Percentiles rank a stretch among this genome's conserved stretches.
Conservation (phyloP, 371 early-diverging fungal species). For the Syncephalastrum contaminatum region DNA sequence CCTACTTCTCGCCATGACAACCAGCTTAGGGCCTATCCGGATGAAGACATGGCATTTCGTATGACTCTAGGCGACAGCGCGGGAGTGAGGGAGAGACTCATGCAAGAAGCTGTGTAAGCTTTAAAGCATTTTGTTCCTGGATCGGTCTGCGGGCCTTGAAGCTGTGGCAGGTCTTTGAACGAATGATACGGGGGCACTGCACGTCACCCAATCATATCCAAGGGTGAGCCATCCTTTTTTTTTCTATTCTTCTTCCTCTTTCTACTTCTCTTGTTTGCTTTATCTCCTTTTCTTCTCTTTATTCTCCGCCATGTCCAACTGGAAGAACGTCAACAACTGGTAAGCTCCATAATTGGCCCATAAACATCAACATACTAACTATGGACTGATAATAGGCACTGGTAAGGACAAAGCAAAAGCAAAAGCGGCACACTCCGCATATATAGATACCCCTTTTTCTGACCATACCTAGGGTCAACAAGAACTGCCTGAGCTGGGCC, state of each 20-base stretch:
- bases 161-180: too few relatives aligned
- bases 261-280: conserved; percentile 1
- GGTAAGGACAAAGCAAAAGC: conserved; percentile 21
- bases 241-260: not conserved
- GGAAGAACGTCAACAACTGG: conserved; percentile 86
- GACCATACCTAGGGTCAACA: conserved; percentile 76
- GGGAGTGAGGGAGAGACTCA: too few relatives aligned
- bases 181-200: too few relatives aligned
- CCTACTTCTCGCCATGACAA: too few relatives aligned
- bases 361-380: not conserved
- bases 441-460: not conserved
- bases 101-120: too few relatives aligned
- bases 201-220: too few relatives aligned
- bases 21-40: too few relatives aligned
- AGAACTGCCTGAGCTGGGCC: conserved; percentile 90
- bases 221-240: too few relatives aligned
- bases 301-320: conserved; percentile 45
- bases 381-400: conserved; percentile 27
- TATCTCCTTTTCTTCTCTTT: not conserved
- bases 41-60: too few relatives aligned
- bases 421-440: not conserved
- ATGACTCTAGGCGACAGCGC: too few relatives aligned
- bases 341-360: conserved; percentile 19
- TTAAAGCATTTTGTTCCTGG: too few relatives aligned
- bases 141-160: too few relatives aligned